Conservation (phyloP, 352 stramenopile genomes). For the Phytopythium kandeliae region DNA sequence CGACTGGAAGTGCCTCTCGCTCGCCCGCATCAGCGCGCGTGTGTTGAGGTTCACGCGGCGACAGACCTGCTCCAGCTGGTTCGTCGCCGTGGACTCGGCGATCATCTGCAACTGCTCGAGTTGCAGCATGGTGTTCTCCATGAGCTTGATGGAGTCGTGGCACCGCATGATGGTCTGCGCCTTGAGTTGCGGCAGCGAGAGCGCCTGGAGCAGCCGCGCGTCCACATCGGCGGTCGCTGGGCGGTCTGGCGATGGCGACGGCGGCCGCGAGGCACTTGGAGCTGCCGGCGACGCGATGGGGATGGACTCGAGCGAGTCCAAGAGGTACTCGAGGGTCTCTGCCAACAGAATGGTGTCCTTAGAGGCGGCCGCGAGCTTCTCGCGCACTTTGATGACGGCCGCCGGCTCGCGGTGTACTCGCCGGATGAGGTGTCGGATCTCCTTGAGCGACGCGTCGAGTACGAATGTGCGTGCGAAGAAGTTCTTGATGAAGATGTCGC, state of each 20-base stretch:
- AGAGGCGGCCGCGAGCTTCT: conserved; percentile 89
- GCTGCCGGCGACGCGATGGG: conserved; percentile 19
- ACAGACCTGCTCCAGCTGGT: conserved; percentile 87
- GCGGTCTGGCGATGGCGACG: conserved; percentile 2
- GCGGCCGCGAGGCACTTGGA: not conserved
- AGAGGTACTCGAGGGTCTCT: conserved; percentile 95
- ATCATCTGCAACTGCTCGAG: conserved; percentile 94
- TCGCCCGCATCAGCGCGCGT: conserved; percentile 78
- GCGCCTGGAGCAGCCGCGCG: conserved; percentile 84
- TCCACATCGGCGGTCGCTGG: conserved; percentile 41
- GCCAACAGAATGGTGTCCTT: conserved; percentile 95
- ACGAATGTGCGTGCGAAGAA: conserved; percentile 97
- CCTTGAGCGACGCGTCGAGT: conserved; percentile 93
- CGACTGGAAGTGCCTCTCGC: conserved; percentile 59
- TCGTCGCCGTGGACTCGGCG: conserved; percentile 84
- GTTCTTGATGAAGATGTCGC: conserved; percentile 97
- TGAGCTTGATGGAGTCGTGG: conserved; percentile 95
- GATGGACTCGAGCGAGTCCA: conserved; percentile 93
- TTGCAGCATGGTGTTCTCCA: conserved; percentile 90
- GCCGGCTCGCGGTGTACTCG: conserved; percentile 82
- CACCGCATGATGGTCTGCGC: conserved; percentile 90
- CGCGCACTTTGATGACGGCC: conserved; percentile 77
- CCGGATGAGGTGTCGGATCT: conserved; percentile 91
- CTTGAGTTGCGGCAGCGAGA: conserved; percentile 86
- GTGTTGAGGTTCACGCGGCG: conserved; percentile 88